Percentiles rank a stretch among this genome's conserved stretches.
Evolutionary conservation across 345 rosid genomes (phyloP).

Genomic region (Camelina sativa): DNA sequence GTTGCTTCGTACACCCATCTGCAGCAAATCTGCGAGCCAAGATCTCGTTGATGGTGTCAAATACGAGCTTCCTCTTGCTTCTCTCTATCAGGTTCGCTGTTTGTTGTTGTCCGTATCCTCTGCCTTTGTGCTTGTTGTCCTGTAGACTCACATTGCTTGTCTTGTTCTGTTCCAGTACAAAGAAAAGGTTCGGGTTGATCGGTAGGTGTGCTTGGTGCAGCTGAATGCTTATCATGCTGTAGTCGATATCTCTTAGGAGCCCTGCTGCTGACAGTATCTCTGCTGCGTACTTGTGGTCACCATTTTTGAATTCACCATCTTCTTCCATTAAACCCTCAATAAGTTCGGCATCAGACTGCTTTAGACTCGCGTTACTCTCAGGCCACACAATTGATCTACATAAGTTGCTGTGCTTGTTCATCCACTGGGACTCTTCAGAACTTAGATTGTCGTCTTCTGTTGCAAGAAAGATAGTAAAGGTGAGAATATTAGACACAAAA

Average conservation of each 20-base stretch:
- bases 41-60: slow-evolving; percentile 76
- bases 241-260: slow-evolving; percentile 60
- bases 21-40: slow-evolving; percentile 50
- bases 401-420: slow-evolving; percentile 31
- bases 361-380: slow-evolving; percentile 40
- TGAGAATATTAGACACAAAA: slow-evolving; percentile 28
- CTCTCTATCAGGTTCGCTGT: slow-evolving; percentile 45
- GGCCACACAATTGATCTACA: slow-evolving; percentile 49
- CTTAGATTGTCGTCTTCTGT: slow-evolving; percentile 57
- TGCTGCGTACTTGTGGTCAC: slow-evolving; percentile 65
- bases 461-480: slow-evolving; percentile 36
- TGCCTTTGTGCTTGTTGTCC: slow-evolving; percentile 41
- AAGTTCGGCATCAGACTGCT: slow-evolving; percentile 37
- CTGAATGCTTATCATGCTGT: slow-evolving; percentile 47
- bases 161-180: slow-evolving; percentile 63
- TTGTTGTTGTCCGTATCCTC: slow-evolving; percentile 41
- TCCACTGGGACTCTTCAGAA: slow-evolving; percentile 57
- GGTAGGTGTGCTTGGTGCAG: slow-evolving; percentile 60
- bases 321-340: slow-evolving; percentile 41
- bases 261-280: slow-evolving; percentile 68
- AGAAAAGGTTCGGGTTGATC: slow-evolving; percentile 62
- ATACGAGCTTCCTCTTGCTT: slow-evolving; percentile 67
- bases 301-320: slow-evolving; percentile 42
- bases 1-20: slow-evolving; percentile 47
- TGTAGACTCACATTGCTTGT: slow-evolving; percentile 41